phyloP scores from a whole-genome alignment of 2,329 filamentous ascomycete genomes.

The Diplodia intermedia region DNA sequence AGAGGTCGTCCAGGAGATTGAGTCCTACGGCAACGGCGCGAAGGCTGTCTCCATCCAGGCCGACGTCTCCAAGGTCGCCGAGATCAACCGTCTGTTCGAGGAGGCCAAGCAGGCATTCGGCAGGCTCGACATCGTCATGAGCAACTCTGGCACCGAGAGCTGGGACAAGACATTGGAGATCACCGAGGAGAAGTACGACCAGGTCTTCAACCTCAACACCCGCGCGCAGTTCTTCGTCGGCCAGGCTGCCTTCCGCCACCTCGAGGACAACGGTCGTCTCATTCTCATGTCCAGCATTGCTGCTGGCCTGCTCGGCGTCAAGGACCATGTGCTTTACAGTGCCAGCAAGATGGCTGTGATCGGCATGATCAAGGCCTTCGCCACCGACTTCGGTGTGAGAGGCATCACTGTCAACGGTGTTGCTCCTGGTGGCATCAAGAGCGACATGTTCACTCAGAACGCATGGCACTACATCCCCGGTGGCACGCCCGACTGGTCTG shows the following conservation, averaged over 20 bases:
- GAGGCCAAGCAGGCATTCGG: slow-evolving; percentile 52
- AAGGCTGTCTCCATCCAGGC: slow-evolving; percentile 65
- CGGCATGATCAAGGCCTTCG: slow-evolving; percentile 74
- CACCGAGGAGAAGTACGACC: slow-evolving; percentile 73
- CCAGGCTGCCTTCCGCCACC: slow-evolving; percentile 74
- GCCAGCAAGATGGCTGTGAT: slow-evolving; percentile 76
- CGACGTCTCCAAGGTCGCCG: slow-evolving; percentile 60
- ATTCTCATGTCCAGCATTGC: slow-evolving; percentile 78
- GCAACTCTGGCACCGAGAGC: slow-evolving; percentile 66
- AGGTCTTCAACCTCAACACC: slow-evolving; percentile 72
- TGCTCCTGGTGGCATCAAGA: slow-evolving; percentile 75
- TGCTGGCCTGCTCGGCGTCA: slow-evolving; percentile 69
- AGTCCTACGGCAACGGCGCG: slow-evolving; percentile 55
- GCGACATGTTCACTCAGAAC: slow-evolving; percentile 77
- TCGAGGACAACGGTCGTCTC: slow-evolving; percentile 72
- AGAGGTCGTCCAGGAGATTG: slow-evolving; percentile 57
- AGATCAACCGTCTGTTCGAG: slow-evolving; percentile 66
- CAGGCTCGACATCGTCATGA: slow-evolving; percentile 59
- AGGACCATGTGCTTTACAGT: slow-evolving; percentile 75
- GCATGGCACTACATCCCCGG: slow-evolving; percentile 60
- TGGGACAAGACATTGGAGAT: slow-evolving; percentile 74
- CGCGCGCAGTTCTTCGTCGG: slow-evolving; percentile 79
- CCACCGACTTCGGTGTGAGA: slow-evolving; percentile 72
- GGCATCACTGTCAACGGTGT: slow-evolving; percentile 76
- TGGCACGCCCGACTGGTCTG: slow-evolving; percentile 56